Base-by-base conservation (phyloP, 306 rosid species). In the Trifolium fragiferum region DNA sequence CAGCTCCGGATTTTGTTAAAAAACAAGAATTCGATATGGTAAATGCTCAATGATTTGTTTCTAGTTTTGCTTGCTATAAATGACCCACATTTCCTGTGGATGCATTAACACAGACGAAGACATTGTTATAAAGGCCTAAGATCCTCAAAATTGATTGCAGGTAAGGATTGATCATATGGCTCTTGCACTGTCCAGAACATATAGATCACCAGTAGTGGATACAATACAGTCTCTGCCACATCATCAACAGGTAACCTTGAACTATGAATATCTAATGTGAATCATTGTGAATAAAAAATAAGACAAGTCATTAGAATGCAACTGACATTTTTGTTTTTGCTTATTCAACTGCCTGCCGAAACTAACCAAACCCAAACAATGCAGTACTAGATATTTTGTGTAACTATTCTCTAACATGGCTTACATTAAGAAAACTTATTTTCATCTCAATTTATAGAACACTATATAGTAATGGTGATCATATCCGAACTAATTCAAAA, bases 181-280 rank as follows among this genome's bases (percentile, higher is more conserved):
- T 49, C 68, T 80, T 71, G 95, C 95, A 49, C 85, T 92, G 88
- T 87, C 99, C 68, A 94, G 87, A 89, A 88, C 95, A 18, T 94
- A 76, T 82, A 88, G 81, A 79, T 90, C 96, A 32, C 91, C 95
- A 1, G 91, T 85, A 46, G 92, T 92, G 76, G 96, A 91, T 74
- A 92, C 94, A 43, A 89, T 94, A 80, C 96, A 87, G 77, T 84
- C 95, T 79, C 93, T 94, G 70, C 99, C 99, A 25, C 99, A 87
- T 74, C 96, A 94, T 87, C 99, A 94, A 73, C 97, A 93, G 93
- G 98, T 93, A 87, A 78, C 16, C 67, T 38, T 82, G 66, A 68
- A 81, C 77, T 53, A 19, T 14, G 66, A 51, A 67, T 64, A 47
- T 33, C 61, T 35, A 4, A 21, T 59, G 27, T 71, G 41, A 77